A percentile compares a stretch with the other conserved stretches of the same genome.
phyloP scores from a whole-genome alignment of 495 filamentous ascomycete genomes.

The Aspergillus carlsbadensis region DNA sequence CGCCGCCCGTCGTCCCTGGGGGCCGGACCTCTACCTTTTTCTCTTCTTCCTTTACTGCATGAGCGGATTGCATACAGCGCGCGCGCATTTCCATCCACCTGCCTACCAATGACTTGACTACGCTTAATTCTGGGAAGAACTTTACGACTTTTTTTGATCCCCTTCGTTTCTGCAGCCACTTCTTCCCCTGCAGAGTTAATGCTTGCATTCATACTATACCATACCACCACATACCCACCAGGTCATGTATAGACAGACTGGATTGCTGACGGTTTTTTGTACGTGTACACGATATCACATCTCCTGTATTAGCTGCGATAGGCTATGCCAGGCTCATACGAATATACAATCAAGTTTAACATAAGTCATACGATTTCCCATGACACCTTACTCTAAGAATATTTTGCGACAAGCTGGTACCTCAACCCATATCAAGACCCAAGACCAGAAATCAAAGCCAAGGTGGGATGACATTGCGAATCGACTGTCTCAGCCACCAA shows the following conservation, averaged over 20 bases:
- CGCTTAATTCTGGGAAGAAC: constrained; percentile 7
- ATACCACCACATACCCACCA: background rate
- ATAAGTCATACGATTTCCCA: background rate
- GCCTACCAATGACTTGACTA: background rate
- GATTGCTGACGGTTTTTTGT: constrained; percentile 19
- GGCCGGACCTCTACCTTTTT: background rate
- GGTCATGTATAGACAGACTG: constrained; percentile 22
- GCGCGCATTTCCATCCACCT: constrained; percentile 12
- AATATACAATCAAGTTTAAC: background rate
- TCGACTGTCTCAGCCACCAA: too few relatives aligned
- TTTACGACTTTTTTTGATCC: constrained; percentile 8
- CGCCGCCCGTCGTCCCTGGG: constrained; percentile 5
- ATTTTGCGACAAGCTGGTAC: too few relatives aligned
- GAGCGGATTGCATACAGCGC: constrained; percentile 23
- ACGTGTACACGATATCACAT: constrained; percentile 32
- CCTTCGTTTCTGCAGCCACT: constrained; percentile 12
- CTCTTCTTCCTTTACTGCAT: constrained; percentile 10
- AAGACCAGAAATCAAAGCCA: too few relatives aligned
- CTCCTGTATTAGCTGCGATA: constrained; percentile 7
- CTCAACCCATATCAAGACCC: too few relatives aligned
- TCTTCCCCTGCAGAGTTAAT: constrained; percentile 16
- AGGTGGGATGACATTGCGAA: too few relatives aligned
- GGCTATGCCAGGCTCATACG: background rate
- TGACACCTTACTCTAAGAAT: too few relatives aligned
- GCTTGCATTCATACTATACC: constrained; percentile 21